phyloP scores from a whole-genome alignment of 1,284 basidiomycete species.

The Lignosus rhinocerotis region DNA sequence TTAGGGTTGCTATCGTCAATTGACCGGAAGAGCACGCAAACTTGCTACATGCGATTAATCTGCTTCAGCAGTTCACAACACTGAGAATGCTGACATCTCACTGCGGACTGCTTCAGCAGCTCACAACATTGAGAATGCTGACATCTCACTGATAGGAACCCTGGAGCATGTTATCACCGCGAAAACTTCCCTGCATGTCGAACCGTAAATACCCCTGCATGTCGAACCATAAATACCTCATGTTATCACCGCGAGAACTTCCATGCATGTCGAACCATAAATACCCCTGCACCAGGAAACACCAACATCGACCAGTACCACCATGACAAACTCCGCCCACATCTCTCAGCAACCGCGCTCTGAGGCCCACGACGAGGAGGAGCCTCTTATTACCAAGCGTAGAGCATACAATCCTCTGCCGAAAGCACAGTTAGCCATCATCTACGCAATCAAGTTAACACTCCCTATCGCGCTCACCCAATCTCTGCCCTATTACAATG shows the following conservation, averaged over 20 bases:
- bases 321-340: constrained; percentile 3
- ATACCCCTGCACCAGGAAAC: not conserved
- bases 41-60: not conserved
- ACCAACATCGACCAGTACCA: not conserved
- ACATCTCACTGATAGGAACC: not conserved
- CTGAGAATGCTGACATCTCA: not conserved
- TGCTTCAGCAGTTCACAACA: not conserved
- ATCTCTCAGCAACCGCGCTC: not conserved
- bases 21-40: constrained; percentile 19
- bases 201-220: constrained; percentile 5
- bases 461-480: constrained; percentile 32
- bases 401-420: constrained; percentile 29
- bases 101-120: not conserved
- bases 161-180: not conserved
- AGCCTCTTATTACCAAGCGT: constrained; percentile 1
- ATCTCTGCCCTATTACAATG: constrained; percentile 39
- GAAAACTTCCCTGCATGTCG: not conserved
- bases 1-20: constrained; percentile 17
- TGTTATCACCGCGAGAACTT: not conserved
- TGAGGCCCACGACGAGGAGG: not conserved
- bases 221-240: constrained; percentile 6
- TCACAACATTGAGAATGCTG: constrained; percentile 2
- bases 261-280: constrained; percentile 5
- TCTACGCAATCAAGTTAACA: constrained; percentile 34
- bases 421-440: constrained; percentile 30